phyloP scores from a whole-genome alignment of 2,329 filamentous ascomycete genomes.

The Microsporum canis region DNA sequence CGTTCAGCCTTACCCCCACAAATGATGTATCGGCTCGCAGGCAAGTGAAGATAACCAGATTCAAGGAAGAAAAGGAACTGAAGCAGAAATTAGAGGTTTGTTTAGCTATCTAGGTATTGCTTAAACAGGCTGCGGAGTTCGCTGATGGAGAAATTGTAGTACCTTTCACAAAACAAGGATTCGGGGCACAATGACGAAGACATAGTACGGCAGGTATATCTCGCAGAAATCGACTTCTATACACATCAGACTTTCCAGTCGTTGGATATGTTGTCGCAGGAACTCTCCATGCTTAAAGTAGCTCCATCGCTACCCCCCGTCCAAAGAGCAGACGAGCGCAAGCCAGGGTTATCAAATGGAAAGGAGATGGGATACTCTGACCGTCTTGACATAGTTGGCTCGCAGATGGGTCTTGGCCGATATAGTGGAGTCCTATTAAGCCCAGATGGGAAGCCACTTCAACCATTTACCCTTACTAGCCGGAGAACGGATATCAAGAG shows the following conservation, averaged over 20 bases:
- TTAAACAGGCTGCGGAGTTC: conserved; percentile 21
- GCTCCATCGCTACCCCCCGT: conserved; percentile 43
- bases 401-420: conserved; percentile 33
- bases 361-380: conserved; percentile 53
- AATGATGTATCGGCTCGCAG: conserved; percentile 58
- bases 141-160: conserved; percentile 29
- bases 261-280: conserved; percentile 76
- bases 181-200: conserved; percentile 68
- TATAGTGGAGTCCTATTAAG: conserved; percentile 63
- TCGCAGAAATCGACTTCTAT: conserved; percentile 61
- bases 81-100: conserved; percentile 66
- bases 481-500: conserved; percentile 62
- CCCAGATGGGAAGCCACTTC: conserved; percentile 68
- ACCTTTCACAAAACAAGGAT: conserved; percentile 48
- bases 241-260: conserved; percentile 73
- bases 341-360: conserved; percentile 25
- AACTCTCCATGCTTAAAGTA: conserved; percentile 68
- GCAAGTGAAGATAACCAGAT: conserved; percentile 75
- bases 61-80: conserved; percentile 73
- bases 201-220: conserved; percentile 63
- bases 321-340: conserved; percentile 36
- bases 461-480: conserved; percentile 79
- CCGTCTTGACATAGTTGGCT: conserved; percentile 57
- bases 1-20: conserved; percentile 60
- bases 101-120: conserved; percentile 9